These are phyloP conservation scores for Pseudomonodictys pantanalensis DNA, from an alignment of 495 filamentous ascomycete genomes.

Conservation along the genomic window DNA sequence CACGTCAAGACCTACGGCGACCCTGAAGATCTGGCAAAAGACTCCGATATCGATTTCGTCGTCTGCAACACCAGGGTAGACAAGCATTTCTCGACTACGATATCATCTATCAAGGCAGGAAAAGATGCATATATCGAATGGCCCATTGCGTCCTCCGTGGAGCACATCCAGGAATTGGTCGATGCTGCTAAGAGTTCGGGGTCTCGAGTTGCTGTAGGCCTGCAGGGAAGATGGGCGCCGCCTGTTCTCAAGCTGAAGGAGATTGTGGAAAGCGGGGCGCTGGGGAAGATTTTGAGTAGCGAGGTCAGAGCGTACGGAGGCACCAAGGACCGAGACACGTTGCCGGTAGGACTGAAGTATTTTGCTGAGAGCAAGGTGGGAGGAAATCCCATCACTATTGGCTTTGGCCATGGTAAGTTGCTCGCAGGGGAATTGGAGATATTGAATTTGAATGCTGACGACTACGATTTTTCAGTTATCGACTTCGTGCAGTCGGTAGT, in stretches of 20 bases:
- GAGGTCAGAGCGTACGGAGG: slow-evolving; percentile 5
- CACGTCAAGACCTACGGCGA: slow-evolving; percentile 28
- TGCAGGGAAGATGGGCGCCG: slow-evolving; percentile 16
- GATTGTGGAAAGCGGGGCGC: slow-evolving; percentile 5
- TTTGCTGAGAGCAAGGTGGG: slow-evolving; percentile 18
- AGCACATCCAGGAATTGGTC: slow-evolving; percentile 6
- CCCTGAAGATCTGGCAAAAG: slow-evolving; percentile 20
- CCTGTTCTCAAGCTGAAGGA: slow-evolving; percentile 5
- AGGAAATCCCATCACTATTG: slow-evolving; percentile 21
- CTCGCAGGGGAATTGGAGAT: neutral
- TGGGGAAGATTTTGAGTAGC: slow-evolving; percentile 24
- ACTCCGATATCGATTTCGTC: slow-evolving; percentile 31
- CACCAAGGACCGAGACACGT: neutral
- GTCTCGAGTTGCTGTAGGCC: slow-evolving; percentile 2
- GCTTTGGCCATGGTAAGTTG: slow-evolving; percentile 18
- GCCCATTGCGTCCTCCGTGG: slow-evolving; percentile 14
- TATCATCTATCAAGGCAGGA: slow-evolving; percentile 15
- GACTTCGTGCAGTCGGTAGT: slow-evolving; percentile 13
- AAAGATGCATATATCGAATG: slow-evolving; percentile 30
- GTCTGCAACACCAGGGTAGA: slow-evolving; percentile 20
- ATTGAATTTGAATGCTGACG: neutral
- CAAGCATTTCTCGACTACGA: slow-evolving; percentile 16
- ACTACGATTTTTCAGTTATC: neutral
- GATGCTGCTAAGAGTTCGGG: neutral
- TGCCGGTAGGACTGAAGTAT: slow-evolving; percentile 14